phyloP scores from a whole-genome alignment of 1,139 yeast genomes.

The Taiozyma sp. region DNA sequence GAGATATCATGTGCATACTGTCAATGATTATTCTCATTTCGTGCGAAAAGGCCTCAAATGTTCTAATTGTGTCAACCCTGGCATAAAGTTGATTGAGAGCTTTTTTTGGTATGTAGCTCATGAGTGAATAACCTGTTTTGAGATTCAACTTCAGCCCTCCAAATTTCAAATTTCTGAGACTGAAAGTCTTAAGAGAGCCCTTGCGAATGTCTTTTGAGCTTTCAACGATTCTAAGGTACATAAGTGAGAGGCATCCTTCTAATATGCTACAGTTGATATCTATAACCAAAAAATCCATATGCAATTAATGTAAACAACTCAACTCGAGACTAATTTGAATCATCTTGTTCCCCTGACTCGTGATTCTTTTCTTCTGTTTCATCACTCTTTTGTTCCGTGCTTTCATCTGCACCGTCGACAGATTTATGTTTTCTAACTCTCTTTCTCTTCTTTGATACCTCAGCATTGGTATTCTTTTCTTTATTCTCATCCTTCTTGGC shows the following conservation, averaged over 20 bases:
- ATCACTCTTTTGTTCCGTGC: not conserved
- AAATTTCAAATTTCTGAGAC: no score
- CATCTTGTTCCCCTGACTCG: not conserved
- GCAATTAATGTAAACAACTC: not conserved
- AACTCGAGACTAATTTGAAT: not conserved
- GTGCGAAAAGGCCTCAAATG: not conserved
- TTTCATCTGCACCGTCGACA: conserved; percentile 1
- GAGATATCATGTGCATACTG: not conserved
- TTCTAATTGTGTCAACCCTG: not conserved
- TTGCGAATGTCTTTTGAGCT: not conserved
- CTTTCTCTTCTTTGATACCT: conserved; percentile 32
- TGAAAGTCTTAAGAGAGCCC: no score
- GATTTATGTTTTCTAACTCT: conserved; percentile 12
- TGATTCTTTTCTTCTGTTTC: conserved; percentile 4
- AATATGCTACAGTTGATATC: no score
- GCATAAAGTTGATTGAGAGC: not conserved
- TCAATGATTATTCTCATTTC: not conserved
- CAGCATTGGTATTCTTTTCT: conserved; percentile 24
- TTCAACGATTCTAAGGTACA: not conserved
- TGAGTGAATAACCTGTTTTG: not conserved
- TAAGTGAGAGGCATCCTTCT: not conserved
- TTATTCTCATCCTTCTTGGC: conserved; percentile 7
- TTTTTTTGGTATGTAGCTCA: not conserved
- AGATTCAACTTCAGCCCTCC: no score
- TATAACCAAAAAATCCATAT: not conserved